A percentile compares a stretch with the other conserved stretches of the same genome.
Conservation (phyloP, 768 basidiomycete genomes). For the Trametes cinnabarina region DNA sequence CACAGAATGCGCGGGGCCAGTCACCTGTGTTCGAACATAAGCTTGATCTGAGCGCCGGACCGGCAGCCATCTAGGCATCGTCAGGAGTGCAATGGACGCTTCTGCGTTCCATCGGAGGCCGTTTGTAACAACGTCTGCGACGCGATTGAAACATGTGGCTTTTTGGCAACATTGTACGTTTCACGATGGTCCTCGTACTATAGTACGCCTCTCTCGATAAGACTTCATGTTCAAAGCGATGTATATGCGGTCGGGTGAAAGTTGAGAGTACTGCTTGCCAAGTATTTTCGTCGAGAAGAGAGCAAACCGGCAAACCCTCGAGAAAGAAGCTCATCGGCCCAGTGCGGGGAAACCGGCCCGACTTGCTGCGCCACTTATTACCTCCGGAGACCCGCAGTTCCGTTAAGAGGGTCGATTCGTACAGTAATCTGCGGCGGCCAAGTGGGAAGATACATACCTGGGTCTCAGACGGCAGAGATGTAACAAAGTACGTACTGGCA, state of each 20-base stretch:
- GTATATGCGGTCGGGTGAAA: too few relatives aligned
- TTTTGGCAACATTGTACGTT: not conserved
- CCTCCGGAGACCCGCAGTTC: too few relatives aligned
- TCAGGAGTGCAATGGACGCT: constrained; percentile 4
- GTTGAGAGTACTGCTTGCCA: too few relatives aligned
- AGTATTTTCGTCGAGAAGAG: too few relatives aligned
- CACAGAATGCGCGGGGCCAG: not conserved
- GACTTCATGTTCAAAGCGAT: too few relatives aligned
- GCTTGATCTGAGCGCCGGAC: constrained; percentile 3
- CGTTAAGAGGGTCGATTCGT: too few relatives aligned
- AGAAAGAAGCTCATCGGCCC: constrained; percentile 2
- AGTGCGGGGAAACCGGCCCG: not conserved
- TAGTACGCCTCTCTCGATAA: not conserved
- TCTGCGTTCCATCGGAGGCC: not conserved
- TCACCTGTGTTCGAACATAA: constrained; percentile 5
- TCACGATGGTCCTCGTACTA: not conserved
- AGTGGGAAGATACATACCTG: too few relatives aligned
- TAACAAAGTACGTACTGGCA: too few relatives aligned
- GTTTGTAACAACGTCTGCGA: not conserved
- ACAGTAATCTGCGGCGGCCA: too few relatives aligned
- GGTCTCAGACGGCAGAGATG: too few relatives aligned
- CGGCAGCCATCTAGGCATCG: not conserved
- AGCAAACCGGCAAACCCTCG: not conserved
- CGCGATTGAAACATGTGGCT: not conserved
- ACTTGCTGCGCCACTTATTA: not conserved